Percentiles rank a stretch among this genome's conserved stretches.
Evolutionary conservation across 257 asterid genomes (phyloP).

Genomic region (Plectranthus barbatus): DNA sequence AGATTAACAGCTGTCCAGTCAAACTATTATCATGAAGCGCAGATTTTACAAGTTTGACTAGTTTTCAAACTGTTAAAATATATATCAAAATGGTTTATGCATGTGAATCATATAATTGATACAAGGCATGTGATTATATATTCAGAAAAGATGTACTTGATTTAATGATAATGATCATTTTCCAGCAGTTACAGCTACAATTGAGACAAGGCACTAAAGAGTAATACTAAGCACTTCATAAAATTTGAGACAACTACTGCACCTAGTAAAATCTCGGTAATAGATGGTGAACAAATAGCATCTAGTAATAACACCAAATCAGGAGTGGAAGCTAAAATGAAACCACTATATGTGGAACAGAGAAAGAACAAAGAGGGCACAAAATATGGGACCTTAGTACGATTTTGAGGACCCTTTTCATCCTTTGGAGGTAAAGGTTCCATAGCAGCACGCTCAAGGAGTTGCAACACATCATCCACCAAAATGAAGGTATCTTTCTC

Average conservation of each 20-base stretch:
- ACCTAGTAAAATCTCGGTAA: background rate
- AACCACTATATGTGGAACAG: background rate
- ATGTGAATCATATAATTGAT: too few species aligned
- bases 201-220: background rate
- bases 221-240: background rate
- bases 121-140: background rate
- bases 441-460: conserved; percentile 81
- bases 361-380: background rate
- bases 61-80: too few species aligned
- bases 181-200: background rate
- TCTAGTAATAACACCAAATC: background rate
- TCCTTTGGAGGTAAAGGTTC: conserved; percentile 96
- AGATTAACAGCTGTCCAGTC: too few species aligned
- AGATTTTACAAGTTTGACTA: too few species aligned
- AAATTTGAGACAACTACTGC: background rate
- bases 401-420: conserved; percentile 95
- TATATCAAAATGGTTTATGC: too few species aligned
- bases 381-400: conserved; percentile 54
- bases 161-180: background rate
- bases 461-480: conserved; percentile 78
- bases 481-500: conserved; percentile 66
- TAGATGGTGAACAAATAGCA: background rate
- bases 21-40: too few species aligned
- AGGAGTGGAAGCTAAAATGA: background rate
- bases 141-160: background rate